Conservation (phyloP, 116 monocot genomes). For the Zostera marina region DNA sequence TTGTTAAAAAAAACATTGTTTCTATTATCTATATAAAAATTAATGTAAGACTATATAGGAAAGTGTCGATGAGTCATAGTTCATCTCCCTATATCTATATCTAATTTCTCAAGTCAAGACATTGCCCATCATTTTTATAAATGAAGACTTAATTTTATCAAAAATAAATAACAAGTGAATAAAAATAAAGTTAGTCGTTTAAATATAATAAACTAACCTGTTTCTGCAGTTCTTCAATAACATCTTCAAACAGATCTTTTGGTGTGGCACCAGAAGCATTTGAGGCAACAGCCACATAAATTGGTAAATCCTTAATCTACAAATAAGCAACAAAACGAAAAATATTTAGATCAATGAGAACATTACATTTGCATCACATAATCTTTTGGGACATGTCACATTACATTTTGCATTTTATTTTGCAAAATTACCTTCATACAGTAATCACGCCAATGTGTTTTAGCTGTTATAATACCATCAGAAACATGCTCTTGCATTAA, state of each 20-base stretch:
- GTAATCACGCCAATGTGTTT: conserved; percentile 93
- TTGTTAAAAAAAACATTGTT: no score
- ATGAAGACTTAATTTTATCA: no score
- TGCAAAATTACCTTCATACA: conserved; percentile 53
- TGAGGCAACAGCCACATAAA: conserved; percentile 63
- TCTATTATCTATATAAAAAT: no score
- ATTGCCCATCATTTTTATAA: no score
- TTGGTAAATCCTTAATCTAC: conserved; percentile 61
- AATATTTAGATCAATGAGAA: background rate
- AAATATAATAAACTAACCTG: conserved; percentile 33
- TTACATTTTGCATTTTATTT: background rate
- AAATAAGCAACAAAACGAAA: background rate
- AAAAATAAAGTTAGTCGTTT: background rate
- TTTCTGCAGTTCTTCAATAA: conserved; percentile 80
- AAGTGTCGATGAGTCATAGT: no score
- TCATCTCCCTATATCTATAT: no score
- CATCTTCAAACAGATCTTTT: conserved; percentile 96
- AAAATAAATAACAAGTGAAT: background rate
- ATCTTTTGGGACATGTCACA: background rate
- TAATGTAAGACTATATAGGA: no score
- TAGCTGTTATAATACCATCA: conserved; percentile 69
- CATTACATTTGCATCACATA: background rate
- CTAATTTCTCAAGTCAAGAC: no score
- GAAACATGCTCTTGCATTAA: conserved; percentile 81
- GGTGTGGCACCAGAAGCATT: conserved; percentile 93